phyloP scores from a whole-genome alignment of 2,329 filamentous ascomycete genomes.

The Alternaria panax region DNA sequence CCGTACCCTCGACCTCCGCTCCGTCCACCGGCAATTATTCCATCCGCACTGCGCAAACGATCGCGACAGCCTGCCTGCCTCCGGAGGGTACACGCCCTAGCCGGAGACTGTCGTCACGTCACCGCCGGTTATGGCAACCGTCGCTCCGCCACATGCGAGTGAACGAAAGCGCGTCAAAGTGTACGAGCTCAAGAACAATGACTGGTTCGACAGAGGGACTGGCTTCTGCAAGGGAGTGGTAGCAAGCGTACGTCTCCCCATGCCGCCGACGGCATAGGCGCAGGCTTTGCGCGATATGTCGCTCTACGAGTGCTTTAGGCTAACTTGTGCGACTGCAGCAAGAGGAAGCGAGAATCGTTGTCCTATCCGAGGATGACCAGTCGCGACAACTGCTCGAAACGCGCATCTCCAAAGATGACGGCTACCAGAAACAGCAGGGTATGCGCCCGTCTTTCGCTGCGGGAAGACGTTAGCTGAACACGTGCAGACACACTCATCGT shows the following conservation, averaged over 20 bases:
- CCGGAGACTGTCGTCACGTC: slow-evolving; percentile 38
- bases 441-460: slow-evolving; percentile 41
- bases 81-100: slow-evolving; percentile 23
- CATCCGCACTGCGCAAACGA: slow-evolving; percentile 28
- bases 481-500: slow-evolving; percentile 89
- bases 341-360: slow-evolving; percentile 86
- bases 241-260: slow-evolving; percentile 67
- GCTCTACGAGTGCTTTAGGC: slow-evolving; percentile 30
- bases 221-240: slow-evolving; percentile 89
- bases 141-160: slow-evolving; percentile 54
- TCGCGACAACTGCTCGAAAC: slow-evolving; percentile 85
- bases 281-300: slow-evolving; percentile 19
- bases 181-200: slow-evolving; percentile 97
- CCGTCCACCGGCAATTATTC: slow-evolving; percentile 20
- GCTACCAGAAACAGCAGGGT: slow-evolving; percentile 98
- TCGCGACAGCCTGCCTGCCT: slow-evolving; percentile 41
- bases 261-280: neutral
- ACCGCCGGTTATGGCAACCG: slow-evolving; percentile 18
- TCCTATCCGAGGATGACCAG: slow-evolving; percentile 92
- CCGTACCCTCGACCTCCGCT: slow-evolving; percentile 23
- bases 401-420: slow-evolving; percentile 89
- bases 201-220: slow-evolving; percentile 98
- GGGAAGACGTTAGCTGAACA: slow-evolving; percentile 25
- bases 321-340: slow-evolving; percentile 62
- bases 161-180: slow-evolving; percentile 84